Percentiles rank a stretch among this genome's conserved stretches.
Conservation (phyloP, 2,329 filamentous ascomycete genomes). For the Cercospora beticola region DNA sequence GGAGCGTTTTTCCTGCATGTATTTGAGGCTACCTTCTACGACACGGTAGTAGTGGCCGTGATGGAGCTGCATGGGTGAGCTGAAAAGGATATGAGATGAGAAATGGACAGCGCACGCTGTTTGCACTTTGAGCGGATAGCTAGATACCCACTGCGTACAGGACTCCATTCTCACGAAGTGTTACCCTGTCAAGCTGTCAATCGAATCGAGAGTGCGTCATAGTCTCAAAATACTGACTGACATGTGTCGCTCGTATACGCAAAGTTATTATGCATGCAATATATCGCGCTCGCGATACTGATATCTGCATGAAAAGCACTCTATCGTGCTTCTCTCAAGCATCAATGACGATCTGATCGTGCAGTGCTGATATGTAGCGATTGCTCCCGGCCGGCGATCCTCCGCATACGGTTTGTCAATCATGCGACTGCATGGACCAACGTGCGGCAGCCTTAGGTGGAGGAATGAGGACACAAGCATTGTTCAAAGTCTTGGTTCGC, state of each 20-base stretch:
- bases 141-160: background rate
- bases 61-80: background rate
- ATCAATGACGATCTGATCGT: background rate
- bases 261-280: background rate
- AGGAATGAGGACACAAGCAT: background rate
- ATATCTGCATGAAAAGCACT: background rate
- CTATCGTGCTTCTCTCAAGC: background rate
- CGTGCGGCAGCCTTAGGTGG: background rate
- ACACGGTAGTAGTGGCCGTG: background rate
- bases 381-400: background rate
- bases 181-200: background rate
- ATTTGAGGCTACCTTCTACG: background rate
- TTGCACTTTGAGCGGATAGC: background rate
- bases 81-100: background rate
- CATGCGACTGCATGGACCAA: background rate
- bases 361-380: background rate
- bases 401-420: background rate
- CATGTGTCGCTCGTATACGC: background rate
- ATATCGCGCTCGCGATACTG: background rate
- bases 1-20: background rate
- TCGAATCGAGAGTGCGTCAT: background rate
- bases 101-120: background rate
- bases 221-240: background rate
- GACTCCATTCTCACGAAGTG: background rate
- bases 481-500: background rate